Base-by-base conservation (phyloP, 2,329 filamentous ascomycete species). In the Botrytis squamosa region DNA sequence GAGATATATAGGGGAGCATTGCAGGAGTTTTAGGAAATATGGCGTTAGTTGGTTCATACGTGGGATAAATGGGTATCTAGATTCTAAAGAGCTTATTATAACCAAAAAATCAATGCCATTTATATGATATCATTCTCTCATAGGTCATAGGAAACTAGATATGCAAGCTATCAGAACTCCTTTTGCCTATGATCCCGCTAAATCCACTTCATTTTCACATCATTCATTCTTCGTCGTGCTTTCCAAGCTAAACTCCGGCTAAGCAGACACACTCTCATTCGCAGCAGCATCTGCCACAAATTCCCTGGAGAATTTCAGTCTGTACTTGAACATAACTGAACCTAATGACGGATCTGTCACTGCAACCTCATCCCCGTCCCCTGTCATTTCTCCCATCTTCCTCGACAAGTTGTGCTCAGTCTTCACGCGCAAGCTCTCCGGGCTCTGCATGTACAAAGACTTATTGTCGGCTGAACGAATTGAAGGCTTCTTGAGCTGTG, bases 401-500 rank as follows among this genome's bases (percentile, higher is more conserved):
- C 92, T 93, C 75, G 86, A 85, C 75, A 99, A 84, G 81, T 99
- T 98, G 1, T 90, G 89, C 72, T 93, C 86, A 1, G 95, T 98
- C 84, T 94, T 89, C 83, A 94, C 90, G 81, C 97, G 93, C 72
- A 99, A 84, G 76, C 92, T 89, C 9, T 91, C 90, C 1, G 96
- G 94, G 42, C 88, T 90, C 77, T 94, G 94, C 87, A 97, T 96
- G 82, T 98, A 99, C 62, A 99, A 86, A 5, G 93, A 96, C 85
- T 92, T 96, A 71, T 89, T 89, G 78, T 95, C 91, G 78, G 95
- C 91, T 0, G 89, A 89, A 67, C 94, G 88, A 78, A 99, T 88
- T 10, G 93, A 97, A 0, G 96, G 95, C 81, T 94, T 95, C 87
- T 98, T 98, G 72, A 99, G 87, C 83, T 98, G 96, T 73, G 94